A percentile compares a stretch with the other conserved stretches of the same genome.
These are phyloP conservation scores for Sherardia arvensis DNA, from an alignment of 257 asterid genomes.

Conservation along the genomic window DNA sequence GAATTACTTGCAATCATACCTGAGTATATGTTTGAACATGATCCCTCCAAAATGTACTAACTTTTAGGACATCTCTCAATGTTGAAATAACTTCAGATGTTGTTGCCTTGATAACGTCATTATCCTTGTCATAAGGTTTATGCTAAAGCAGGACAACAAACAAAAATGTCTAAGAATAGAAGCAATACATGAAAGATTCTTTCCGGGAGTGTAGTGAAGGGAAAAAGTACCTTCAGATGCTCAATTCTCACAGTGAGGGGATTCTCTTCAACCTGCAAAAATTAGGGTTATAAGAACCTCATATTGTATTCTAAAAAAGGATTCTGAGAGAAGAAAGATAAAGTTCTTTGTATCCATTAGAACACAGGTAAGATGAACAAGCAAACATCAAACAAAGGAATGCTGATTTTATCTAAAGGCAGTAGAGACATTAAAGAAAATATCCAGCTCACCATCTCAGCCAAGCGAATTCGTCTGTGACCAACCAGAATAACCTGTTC, in stretches of 20 bases:
- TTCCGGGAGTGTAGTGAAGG: conserved; percentile 2
- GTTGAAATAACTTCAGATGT: conserved; percentile 94
- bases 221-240: conserved; percentile 73
- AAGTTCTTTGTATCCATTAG: neutral
- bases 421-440: neutral
- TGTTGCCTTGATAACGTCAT: conserved; percentile 88
- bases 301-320: neutral
- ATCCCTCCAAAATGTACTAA: conserved; percentile 94
- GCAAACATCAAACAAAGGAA: neutral
- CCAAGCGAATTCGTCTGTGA: conserved; percentile 82
- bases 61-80: conserved; percentile 78
- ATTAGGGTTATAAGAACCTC: conserved; percentile 4
- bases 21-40: conserved; percentile 94
- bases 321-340: neutral
- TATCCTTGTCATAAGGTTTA: conserved; percentile 73
- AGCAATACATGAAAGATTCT: too few relatives aligned
- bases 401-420: neutral
- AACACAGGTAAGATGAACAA: neutral
- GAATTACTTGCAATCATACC: conserved; percentile 24
- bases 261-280: conserved; percentile 86
- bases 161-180: too few relatives aligned
- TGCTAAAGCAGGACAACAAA: conserved; percentile 48
- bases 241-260: conserved; percentile 92
- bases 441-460: conserved; percentile 71
- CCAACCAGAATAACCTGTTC: conserved; percentile 93